Percentiles rank a stretch among this genome's conserved stretches.
phyloP scores from a whole-genome alignment of 768 basidiomycete species.

The Boletales sp. region DNA sequence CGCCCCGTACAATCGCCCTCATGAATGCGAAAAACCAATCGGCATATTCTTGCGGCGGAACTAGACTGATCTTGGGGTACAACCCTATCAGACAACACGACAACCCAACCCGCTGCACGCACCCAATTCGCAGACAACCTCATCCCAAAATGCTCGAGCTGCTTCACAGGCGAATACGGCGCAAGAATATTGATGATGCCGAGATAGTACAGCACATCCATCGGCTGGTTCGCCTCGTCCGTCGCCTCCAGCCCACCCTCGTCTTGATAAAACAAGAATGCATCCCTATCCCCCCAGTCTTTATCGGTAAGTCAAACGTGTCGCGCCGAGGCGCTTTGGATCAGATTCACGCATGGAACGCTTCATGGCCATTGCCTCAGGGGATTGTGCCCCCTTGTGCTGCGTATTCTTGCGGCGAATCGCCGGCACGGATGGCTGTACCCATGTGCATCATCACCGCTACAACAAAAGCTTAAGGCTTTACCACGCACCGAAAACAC shows the following conservation, averaged over 20 bases:
- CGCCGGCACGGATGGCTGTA: constrained; percentile 66
- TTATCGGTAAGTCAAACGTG: constrained; percentile 58
- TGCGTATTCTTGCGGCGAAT: constrained; percentile 60
- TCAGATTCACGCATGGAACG: constrained; percentile 75
- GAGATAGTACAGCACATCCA: constrained; percentile 86
- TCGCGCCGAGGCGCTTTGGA: constrained; percentile 27
- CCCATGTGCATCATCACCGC: constrained; percentile 1
- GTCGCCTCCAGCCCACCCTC: constrained; percentile 92
- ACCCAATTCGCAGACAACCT: constrained; percentile 84
- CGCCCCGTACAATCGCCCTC: constrained; percentile 81
- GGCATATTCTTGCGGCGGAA: constrained; percentile 83
- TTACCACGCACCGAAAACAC: constrained; percentile 76
- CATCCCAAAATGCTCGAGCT: constrained; percentile 89
- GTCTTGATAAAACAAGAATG: constrained; percentile 93
- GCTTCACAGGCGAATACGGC: constrained; percentile 76
- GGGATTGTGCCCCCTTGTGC: constrained; percentile 51
- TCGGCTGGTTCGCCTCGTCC: constrained; percentile 70
- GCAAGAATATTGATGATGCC: constrained; percentile 97
- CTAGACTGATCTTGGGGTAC: constrained; percentile 93
- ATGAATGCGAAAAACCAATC: constrained; percentile 86
- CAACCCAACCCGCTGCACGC: constrained; percentile 31
- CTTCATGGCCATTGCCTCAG: constrained; percentile 81
- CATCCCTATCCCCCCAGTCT: constrained; percentile 52
- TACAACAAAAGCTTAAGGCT: too few species aligned
- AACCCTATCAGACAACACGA: neutral